These are phyloP conservation scores for Exophiala oligosperma DNA, from an alignment of 2,329 filamentous ascomycete genomes.

Conservation along the genomic window DNA sequence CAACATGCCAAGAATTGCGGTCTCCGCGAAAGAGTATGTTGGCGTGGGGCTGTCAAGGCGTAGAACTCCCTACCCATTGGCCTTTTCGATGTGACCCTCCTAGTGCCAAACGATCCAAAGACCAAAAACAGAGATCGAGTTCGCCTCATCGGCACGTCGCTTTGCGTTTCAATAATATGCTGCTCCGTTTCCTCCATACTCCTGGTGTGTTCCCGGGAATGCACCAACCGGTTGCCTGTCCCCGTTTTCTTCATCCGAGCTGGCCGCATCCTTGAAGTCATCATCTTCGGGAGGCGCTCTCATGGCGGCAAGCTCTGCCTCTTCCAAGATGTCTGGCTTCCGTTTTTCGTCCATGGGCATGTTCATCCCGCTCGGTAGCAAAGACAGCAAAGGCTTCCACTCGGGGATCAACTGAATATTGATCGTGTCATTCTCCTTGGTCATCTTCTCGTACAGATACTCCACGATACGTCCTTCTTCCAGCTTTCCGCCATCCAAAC, in stretches of 20 bases:
- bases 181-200: slow-evolving; percentile 18
- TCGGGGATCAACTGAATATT: slow-evolving; percentile 77
- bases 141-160: too few relatives aligned
- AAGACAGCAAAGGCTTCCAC: slow-evolving; percentile 68
- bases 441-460: slow-evolving; percentile 86
- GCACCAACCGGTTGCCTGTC: slow-evolving; percentile 35
- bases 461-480: slow-evolving; percentile 86
- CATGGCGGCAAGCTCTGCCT: slow-evolving; percentile 61
- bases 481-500: slow-evolving; percentile 76
- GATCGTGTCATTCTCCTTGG: slow-evolving; percentile 90
- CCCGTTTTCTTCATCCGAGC: slow-evolving; percentile 45
- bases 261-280: slow-evolving; percentile 34
- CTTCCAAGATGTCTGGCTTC: slow-evolving; percentile 63
- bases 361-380: slow-evolving; percentile 85
- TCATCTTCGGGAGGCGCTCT: slow-evolving; percentile 56
- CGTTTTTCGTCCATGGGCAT: slow-evolving; percentile 64
- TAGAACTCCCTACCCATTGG: too few relatives aligned
- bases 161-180: slow-evolving; percentile 15
- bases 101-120: not conserved
- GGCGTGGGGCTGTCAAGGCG: too few relatives aligned
- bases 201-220: slow-evolving; percentile 34
- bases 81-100: too few relatives aligned
- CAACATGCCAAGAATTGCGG: too few relatives aligned
- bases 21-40: too few relatives aligned
- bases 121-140: too few relatives aligned